phyloP scores from a whole-genome alignment of 1,139 yeast species.

The Sugiyamaella paludigena region DNA sequence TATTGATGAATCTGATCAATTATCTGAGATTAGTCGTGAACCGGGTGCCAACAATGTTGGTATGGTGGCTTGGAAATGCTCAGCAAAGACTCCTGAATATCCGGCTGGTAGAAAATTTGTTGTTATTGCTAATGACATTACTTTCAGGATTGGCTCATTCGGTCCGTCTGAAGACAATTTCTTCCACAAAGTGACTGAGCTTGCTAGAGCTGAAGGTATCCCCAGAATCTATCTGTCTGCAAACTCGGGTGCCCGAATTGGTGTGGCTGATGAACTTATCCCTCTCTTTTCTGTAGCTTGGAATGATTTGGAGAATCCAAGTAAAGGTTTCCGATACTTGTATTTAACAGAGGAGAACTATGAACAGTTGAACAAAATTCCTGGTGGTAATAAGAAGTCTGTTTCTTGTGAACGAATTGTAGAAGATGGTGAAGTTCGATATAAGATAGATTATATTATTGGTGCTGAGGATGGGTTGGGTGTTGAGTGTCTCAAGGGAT shows the following conservation, averaged over 20 bases:
- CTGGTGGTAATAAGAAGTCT: slow-evolving; percentile 44
- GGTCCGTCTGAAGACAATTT: slow-evolving; percentile 96
- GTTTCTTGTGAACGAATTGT: slow-evolving; percentile 78
- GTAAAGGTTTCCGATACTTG: slow-evolving; percentile 86
- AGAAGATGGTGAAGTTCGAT: slow-evolving; percentile 80
- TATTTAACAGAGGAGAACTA: slow-evolving; percentile 73
- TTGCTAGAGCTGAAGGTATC: slow-evolving; percentile 84
- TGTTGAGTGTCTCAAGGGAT: slow-evolving; percentile 96
- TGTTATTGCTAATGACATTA: slow-evolving; percentile 93
- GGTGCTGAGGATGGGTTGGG: slow-evolving; percentile 97
- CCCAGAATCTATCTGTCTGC: slow-evolving; percentile 96
- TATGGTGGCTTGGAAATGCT: slow-evolving; percentile 94
- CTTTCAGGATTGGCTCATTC: slow-evolving; percentile 96
- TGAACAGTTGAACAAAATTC: slow-evolving; percentile 50
- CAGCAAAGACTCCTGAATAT: slow-evolving; percentile 93
- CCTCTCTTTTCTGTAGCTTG: slow-evolving; percentile 90
- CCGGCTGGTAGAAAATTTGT: slow-evolving; percentile 94
- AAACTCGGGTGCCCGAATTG: slow-evolving; percentile 98
- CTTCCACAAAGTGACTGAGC: slow-evolving; percentile 88
- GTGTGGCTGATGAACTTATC: slow-evolving; percentile 92
- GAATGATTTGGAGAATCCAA: slow-evolving; percentile 73
- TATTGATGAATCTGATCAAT: slow-evolving; percentile 61
- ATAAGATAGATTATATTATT: slow-evolving; percentile 76
- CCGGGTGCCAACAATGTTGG: slow-evolving; percentile 95
- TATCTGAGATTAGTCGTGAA: slow-evolving; percentile 89